Base-by-base conservation (phyloP, 2,329 filamentous ascomycete genomes). In the Curvularia sp. region DNA sequence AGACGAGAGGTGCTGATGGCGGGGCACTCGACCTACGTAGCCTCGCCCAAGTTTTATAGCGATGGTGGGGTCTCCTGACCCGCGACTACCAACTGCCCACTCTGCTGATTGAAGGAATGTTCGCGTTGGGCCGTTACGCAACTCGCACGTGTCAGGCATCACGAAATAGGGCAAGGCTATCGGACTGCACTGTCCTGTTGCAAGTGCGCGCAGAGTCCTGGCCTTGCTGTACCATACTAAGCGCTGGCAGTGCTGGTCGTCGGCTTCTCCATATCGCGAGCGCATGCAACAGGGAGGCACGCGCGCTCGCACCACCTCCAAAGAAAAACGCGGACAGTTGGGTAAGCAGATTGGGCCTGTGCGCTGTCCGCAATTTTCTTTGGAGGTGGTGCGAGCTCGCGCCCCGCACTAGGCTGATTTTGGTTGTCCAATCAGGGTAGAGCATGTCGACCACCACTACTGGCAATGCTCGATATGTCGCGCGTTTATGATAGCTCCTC, bases 1-100 rank as follows among this genome's bases (percentile, higher is more conserved):
- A 28, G 26, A 28, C 26, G 26, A 8, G 26, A 28, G 26, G 26
- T 28, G 26, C 26, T 20, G 18, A 50, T 41, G 13, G 48, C 18
- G 35, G 35, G 26, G 26, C 26, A 28, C n/a, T n/a, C n/a, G n/a
- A n/a, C n/a, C n/a, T n/a, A n/a, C n/a, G n/a, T n/a, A n/a, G n/a
- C n/a, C n/a, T n/a, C n/a, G n/a, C n/a, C n/a, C n/a, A n/a, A n/a
- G n/a, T n/a, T n/a, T n/a, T n/a, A n/a, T n/a, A n/a, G n/a, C n/a
- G n/a, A n/a, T n/a, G n/a, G n/a, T n/a, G n/a, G n/a, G 47, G 33
- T 49, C 47, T 39, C 31, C 18, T 49, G 18, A 49, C 47, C 47
- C 42, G 42, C 42, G 20, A 44, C 47, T 49, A 35, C 47, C 10
- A 30, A n/a, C n/a, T n/a, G n/a, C n/a, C n/a, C n/a, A n/a, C n/a